These are phyloP conservation scores for Phylloporus scabripes DNA, from an alignment of 768 basidiomycete genomes.

Conservation along the genomic window DNA sequence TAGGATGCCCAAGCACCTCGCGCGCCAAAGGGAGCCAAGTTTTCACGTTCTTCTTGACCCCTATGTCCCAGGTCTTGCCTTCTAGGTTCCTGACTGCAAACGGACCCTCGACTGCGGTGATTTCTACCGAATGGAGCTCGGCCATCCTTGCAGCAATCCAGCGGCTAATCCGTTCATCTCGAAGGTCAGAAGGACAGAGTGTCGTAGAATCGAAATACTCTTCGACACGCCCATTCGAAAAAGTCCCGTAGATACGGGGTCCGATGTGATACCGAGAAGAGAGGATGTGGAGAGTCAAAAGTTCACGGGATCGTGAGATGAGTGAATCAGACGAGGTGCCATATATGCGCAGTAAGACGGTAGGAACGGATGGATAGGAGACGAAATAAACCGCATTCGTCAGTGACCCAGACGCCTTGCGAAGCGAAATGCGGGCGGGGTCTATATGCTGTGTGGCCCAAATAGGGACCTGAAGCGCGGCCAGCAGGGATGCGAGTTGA, in stretches of 20 bases:
- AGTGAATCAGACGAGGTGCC: slow-evolving; percentile 81
- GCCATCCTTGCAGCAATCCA: slow-evolving; percentile 96
- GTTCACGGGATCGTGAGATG: slow-evolving; percentile 83
- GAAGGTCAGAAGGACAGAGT: slow-evolving; percentile 70
- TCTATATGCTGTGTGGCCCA: slow-evolving; percentile 51
- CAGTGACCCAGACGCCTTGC: slow-evolving; percentile 84
- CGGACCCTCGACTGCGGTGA: slow-evolving; percentile 55
- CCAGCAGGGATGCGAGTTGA: slow-evolving; percentile 52
- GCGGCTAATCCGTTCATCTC: slow-evolving; percentile 66
- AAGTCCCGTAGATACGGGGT: slow-evolving; percentile 90
- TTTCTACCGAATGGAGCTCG: slow-evolving; percentile 89
- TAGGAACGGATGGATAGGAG: slow-evolving; percentile 59
- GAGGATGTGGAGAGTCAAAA: slow-evolving; percentile 83
- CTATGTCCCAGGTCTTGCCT: slow-evolving; percentile 51
- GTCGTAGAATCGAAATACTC: slow-evolving; percentile 91
- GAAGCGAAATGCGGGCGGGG: slow-evolving; percentile 51
- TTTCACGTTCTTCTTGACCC: slow-evolving; percentile 59
- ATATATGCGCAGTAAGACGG: slow-evolving; percentile 86
- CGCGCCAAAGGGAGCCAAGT: slow-evolving; percentile 69
- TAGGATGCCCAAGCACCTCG: slow-evolving; percentile 64
- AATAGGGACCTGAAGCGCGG: slow-evolving; percentile 47
- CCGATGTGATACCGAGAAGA: slow-evolving; percentile 87
- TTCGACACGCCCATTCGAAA: slow-evolving; percentile 92
- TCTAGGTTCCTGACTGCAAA: slow-evolving; percentile 34
- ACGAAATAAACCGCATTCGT: slow-evolving; percentile 98